Evolutionary conservation across 495 filamentous ascomycete genomes (phyloP).

Genomic region (Neurospora africana): DNA sequence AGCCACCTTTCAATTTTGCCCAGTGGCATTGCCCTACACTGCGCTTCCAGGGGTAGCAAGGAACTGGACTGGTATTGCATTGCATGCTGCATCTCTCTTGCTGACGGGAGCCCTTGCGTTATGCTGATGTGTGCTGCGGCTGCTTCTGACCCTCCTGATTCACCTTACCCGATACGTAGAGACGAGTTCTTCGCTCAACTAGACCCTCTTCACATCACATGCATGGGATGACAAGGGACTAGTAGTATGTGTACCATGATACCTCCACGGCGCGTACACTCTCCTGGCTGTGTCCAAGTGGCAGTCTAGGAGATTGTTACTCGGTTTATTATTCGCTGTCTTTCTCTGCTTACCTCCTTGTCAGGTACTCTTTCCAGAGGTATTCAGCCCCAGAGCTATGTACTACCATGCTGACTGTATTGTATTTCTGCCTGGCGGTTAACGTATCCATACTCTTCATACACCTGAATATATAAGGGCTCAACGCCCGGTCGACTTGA

Average conservation of each 20-base stretch:
- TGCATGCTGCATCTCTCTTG: not conserved
- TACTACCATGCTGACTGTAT: not conserved
- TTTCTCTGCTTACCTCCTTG: not conserved
- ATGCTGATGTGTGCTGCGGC: not conserved
- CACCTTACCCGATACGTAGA: not conserved
- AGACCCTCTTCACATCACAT: not conserved
- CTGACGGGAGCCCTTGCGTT: not conserved
- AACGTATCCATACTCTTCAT: not conserved
- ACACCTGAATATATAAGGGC: not conserved
- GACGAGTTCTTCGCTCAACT: not conserved
- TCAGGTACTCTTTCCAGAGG: not conserved
- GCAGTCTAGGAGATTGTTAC: not conserved
- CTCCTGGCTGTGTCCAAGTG: not conserved
- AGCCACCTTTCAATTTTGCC: not conserved
- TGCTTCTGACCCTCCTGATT: not conserved
- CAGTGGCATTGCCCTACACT: not conserved
- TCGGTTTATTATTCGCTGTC: not conserved
- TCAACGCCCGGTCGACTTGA: not conserved
- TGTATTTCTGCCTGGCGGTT: not conserved
- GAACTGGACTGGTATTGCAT: not conserved
- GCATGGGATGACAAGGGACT: not conserved
- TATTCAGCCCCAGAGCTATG: not conserved
- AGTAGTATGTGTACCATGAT: not conserved
- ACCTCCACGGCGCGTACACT: not conserved
- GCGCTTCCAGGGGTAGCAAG: not conserved